Conservation (phyloP, 1,139 yeast genomes). For the Pichia sp. region DNA sequence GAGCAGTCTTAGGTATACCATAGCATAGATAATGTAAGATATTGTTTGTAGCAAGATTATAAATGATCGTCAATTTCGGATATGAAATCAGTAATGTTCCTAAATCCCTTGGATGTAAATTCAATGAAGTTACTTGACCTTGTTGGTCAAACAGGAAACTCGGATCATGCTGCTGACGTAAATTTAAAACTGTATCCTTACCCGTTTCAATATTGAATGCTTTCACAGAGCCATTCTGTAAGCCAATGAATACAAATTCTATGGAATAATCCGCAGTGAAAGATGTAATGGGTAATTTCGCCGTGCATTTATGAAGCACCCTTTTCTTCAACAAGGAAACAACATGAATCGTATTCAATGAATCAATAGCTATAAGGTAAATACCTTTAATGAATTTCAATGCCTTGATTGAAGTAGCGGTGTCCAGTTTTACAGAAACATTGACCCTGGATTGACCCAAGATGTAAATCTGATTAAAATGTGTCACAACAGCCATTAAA, state of each 20-base stretch:
- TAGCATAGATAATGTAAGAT: slow-evolving; percentile 51
- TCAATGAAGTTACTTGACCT: slow-evolving; percentile 57
- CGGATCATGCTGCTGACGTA: slow-evolving; percentile 41
- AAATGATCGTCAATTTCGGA: slow-evolving; percentile 58
- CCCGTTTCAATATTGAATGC: slow-evolving; percentile 86
- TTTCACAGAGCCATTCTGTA: slow-evolving; percentile 63
- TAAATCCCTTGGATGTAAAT: slow-evolving; percentile 86
- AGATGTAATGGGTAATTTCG: slow-evolving; percentile 61
- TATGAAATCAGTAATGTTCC: slow-evolving; percentile 73
- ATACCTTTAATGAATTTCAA: slow-evolving; percentile 71
- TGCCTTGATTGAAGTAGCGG: slow-evolving; percentile 43
- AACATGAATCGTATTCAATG: slow-evolving; percentile 47
- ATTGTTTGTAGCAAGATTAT: slow-evolving; percentile 54
- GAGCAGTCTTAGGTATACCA: slow-evolving; percentile 51
- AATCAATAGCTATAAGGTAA: slow-evolving; percentile 64
- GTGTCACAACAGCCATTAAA: slow-evolving; percentile 73
- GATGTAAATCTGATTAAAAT: slow-evolving; percentile 59
- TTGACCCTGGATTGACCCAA: slow-evolving; percentile 83
- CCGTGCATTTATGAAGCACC: slow-evolving; percentile 44
- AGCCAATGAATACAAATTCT: slow-evolving; percentile 81
- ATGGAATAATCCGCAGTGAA: slow-evolving; percentile 75
- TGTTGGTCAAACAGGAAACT: slow-evolving; percentile 40
- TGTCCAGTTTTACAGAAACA: slow-evolving; percentile 49
- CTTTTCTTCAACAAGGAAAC: slow-evolving; percentile 60
- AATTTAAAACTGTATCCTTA: slow-evolving; percentile 50